Percentiles rank a stretch among this genome's conserved stretches.
Evolutionary conservation across 202 grass and related monocot species (phyloP).

Genomic region (Saccharum hybrid): DNA sequence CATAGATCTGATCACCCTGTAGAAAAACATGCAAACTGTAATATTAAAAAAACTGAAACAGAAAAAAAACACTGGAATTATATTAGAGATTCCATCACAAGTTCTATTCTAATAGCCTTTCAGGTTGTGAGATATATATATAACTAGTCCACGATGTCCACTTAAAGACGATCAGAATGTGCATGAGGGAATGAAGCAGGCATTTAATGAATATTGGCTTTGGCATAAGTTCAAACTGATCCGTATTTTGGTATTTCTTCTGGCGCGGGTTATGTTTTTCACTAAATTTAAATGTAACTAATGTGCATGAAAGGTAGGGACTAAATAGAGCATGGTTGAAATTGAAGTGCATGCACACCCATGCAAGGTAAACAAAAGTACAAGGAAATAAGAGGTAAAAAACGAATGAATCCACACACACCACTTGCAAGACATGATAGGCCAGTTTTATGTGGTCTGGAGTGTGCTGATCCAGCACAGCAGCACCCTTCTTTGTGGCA

Average conservation of each 20-base stretch:
- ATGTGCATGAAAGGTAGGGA: background rate
- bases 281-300: too few species aligned
- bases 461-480: constrained; percentile 74
- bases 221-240: background rate
- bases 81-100: background rate
- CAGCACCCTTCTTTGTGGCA: constrained; percentile 79
- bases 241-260: background rate
- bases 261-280: background rate
- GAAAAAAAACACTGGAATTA: background rate
- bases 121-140: too few species aligned
- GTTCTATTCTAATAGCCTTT: too few species aligned
- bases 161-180: constrained; percentile 8
- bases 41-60: background rate
- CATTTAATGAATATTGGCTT: background rate
- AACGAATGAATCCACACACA: constrained; percentile 11
- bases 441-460: constrained; percentile 64
- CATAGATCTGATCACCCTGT: constrained; percentile 90
- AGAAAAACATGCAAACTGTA: constrained; percentile 35
- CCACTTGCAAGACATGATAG: constrained; percentile 88
- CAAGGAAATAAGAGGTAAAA: background rate
- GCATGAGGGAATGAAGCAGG: background rate
- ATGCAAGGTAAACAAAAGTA: too few species aligned
- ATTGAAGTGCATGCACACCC: too few species aligned
- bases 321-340: background rate
- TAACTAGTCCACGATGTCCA: background rate